Evolutionary conservation across 345 rosid species (phyloP).

Genomic region (Barbarea vulgaris): DNA sequence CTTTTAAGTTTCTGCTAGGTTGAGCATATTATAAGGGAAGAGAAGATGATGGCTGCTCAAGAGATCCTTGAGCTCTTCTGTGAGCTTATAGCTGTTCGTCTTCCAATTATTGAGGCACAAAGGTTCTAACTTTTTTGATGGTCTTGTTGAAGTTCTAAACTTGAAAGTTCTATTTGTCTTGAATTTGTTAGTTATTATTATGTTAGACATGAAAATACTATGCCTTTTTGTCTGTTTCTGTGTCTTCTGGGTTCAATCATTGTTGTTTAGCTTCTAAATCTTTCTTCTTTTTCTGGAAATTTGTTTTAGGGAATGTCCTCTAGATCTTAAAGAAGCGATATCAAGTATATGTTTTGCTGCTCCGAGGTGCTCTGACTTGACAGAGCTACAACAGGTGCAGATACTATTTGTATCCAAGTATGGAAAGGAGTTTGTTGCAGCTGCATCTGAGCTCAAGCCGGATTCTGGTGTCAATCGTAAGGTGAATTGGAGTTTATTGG

Average conservation of each 20-base stretch:
- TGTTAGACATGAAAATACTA: background rate
- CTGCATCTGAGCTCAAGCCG: slow-evolving; percentile 93
- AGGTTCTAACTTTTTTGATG: slow-evolving; percentile 57
- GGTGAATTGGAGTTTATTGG: slow-evolving; percentile 45
- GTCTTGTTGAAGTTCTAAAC: no score
- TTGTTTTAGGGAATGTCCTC: slow-evolving; percentile 86
- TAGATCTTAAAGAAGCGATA: slow-evolving; percentile 94
- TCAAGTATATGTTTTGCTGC: slow-evolving; percentile 96
- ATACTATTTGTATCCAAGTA: slow-evolving; percentile 78
- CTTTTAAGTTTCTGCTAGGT: slow-evolving; percentile 51
- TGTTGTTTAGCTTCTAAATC: background rate
- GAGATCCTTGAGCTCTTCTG: slow-evolving; percentile 90
- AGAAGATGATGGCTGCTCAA: slow-evolving; percentile 99
- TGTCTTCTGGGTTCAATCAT: background rate
- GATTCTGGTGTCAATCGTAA: slow-evolving; percentile 97
- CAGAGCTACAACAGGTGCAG: slow-evolving; percentile 91
- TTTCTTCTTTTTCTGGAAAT: background rate
- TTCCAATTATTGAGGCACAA: slow-evolving; percentile 91
- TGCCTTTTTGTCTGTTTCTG: slow-evolving; percentile 1
- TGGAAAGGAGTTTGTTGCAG: slow-evolving; percentile 87
- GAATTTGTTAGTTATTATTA: background rate
- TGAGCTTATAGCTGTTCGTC: slow-evolving; percentile 87
- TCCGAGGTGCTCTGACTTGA: slow-evolving; percentile 95
- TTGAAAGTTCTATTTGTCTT: no score
- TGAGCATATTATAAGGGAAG: slow-evolving; percentile 93